Base-by-base conservation (phyloP, 768 basidiomycete genomes). In the Psilocybe azurescens region DNA sequence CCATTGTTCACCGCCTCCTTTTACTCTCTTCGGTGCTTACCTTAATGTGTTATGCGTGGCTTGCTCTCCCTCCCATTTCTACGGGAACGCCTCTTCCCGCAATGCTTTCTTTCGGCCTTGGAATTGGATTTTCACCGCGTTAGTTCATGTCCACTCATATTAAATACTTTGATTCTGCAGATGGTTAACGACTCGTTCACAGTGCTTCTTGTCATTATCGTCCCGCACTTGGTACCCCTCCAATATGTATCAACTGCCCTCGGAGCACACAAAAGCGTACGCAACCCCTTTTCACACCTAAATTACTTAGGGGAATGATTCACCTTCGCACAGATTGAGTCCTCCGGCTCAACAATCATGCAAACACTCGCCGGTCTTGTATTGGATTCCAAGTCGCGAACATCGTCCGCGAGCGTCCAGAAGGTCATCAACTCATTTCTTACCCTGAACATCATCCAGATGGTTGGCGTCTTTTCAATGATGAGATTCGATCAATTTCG, bases 181-280 rank as follows among this genome's bases (percentile, higher is more conserved):
- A 32, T 9, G 18, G 14, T 39, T 54, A 20, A 53, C 28, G 20
- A 2, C 0, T 11, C 18, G 0, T 11, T 13, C 6, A 38, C 13
- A 63, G 62, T 63, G 13, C 52, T 63, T 3, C 53, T 63, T 18
- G 62, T 63, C 53, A 63, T 63, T 6, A 63, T 63, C 38, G 62
- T 63, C 3, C 62, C 62, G 13, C 62, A 63, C n/a, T 47, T 63
- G 24, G 62, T 63, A 5, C 62, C 62, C 24, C n/a, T 59, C 16
- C 56, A 20, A 14, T 63, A 63, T n/a, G 62, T 63, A 10, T 63
- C 62, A 20, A 63, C 62, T 32, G 62, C 62, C 32, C 51, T 63
- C 5, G 62, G 62, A 18, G 62, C 62, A 9, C 62, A 63, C 32
- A 63, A 63, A 55, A 63, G 62, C 39, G 62, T 63, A 51, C 32